These are phyloP conservation scores for Clarireedia homoeocarpa DNA, from an alignment of 2,329 filamentous ascomycete species.

Conservation along the genomic window DNA sequence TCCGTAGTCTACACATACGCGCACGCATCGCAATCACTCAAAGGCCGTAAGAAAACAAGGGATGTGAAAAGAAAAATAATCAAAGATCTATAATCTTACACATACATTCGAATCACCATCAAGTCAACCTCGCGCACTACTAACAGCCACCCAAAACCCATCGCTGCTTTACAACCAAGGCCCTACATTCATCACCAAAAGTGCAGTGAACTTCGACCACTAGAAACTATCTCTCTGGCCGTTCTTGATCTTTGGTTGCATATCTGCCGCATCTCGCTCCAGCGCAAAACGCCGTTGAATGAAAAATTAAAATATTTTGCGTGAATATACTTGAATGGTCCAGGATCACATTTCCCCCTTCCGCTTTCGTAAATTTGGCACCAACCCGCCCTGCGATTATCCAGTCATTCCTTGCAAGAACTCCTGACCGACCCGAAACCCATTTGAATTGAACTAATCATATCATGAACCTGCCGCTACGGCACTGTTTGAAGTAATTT, in stretches of 20 bases:
- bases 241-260: not conserved
- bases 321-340: not conserved
- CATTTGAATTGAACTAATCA: not conserved
- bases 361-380: not conserved
- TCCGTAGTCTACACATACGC: not conserved
- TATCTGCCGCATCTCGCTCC: not conserved
- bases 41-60: not conserved
- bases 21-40: not conserved
- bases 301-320: conserved; percentile 5
- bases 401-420: not conserved
- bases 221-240: conserved; percentile 1
- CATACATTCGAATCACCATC: not conserved
- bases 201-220: not conserved
- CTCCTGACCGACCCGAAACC: not conserved
- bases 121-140: too few relatives aligned
- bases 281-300: conserved; percentile 1
- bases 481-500: conserved; percentile 22
- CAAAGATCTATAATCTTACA: conserved; percentile 12
- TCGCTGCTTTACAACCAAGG: not conserved
- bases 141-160: not conserved
- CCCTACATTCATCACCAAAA: not conserved
- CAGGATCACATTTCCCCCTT: not conserved
- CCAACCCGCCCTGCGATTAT: not conserved
- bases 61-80: not conserved
- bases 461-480: conserved; percentile 6